phyloP scores from a whole-genome alignment of 768 basidiomycete species.

The Hericium rajendrae region DNA sequence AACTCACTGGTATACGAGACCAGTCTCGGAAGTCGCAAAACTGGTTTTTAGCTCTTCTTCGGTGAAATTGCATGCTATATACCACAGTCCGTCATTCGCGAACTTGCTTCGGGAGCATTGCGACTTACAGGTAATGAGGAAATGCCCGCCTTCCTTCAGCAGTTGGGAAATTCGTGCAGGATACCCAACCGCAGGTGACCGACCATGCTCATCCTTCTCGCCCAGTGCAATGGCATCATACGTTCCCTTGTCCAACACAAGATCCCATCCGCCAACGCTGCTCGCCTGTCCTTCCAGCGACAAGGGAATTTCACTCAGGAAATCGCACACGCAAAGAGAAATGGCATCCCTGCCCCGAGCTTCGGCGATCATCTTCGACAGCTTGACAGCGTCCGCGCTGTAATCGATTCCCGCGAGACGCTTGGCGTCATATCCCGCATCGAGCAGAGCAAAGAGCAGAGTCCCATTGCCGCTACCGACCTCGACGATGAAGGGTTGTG shows the following conservation, averaged over 20 bases:
- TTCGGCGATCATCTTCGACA: conserved; percentile 49
- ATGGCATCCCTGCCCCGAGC: conserved; percentile 32
- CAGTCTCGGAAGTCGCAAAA: conserved; percentile 39
- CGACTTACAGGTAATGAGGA: conserved; percentile 74
- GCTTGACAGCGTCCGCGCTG: conserved; percentile 57
- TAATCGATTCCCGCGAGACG: conserved; percentile 66
- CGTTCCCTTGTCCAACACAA: conserved; percentile 82
- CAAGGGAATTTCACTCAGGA: conserved; percentile 46
- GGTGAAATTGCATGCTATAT: conserved; percentile 68
- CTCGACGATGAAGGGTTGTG: conserved; percentile 52
- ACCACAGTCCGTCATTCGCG: neutral
- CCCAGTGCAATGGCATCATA: conserved; percentile 78
- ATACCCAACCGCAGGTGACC: conserved; percentile 47
- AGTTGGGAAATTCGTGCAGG: conserved; percentile 44
- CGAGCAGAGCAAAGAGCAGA: conserved; percentile 58
- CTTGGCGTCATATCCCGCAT: conserved; percentile 50
- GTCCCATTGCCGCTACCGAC: conserved; percentile 78
- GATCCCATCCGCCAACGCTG: conserved; percentile 45
- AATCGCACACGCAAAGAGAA: conserved; percentile 53
- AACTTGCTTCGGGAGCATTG: neutral
- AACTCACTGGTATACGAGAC: conserved; percentile 56
- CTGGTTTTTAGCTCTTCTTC: conserved; percentile 56
- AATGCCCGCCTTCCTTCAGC: conserved; percentile 57
- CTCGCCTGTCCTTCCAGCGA: conserved; percentile 11
- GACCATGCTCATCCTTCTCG: conserved; percentile 44